Conservation (phyloP, 257 asterid species). For the Scutellaria minor region DNA sequence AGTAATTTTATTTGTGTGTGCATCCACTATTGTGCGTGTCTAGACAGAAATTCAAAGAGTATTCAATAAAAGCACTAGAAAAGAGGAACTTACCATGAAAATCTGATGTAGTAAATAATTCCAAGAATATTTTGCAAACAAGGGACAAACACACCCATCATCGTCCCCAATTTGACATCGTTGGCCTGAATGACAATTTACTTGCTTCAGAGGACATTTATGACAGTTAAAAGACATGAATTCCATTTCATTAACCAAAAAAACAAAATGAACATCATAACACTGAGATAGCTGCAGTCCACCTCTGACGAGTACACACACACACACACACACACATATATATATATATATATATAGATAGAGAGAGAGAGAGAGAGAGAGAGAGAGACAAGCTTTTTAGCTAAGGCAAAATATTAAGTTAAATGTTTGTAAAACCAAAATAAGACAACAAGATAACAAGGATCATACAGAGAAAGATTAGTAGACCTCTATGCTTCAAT, state of each 20-base stretch:
- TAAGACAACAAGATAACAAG: not conserved
- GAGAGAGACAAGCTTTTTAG: not conserved
- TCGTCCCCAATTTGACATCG: constrained; percentile 78
- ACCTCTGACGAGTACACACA: constrained; percentile 1
- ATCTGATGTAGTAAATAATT: constrained; percentile 92
- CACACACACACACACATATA: not conserved
- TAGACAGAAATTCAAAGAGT: constrained; percentile 17
- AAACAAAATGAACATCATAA: not conserved
- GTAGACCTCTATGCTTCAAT: constrained; percentile 14
- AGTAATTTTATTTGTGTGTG: not conserved
- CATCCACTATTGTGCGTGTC: constrained; percentile 13
- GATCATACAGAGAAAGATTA: constrained; percentile 6
- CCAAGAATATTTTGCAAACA: constrained; percentile 97
- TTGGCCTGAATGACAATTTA: constrained; percentile 54
- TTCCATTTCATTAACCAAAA: constrained; percentile 1
- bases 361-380: not conserved
- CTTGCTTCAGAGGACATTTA: constrained; percentile 35
- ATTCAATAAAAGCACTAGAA: constrained; percentile 20
- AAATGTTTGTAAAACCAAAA: not conserved
- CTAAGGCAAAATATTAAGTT: not conserved
- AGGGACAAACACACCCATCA: constrained; percentile 99
- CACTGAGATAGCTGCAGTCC: constrained; percentile 8
- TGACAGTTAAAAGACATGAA: constrained; percentile 14
- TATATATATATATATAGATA: too few relatives aligned
- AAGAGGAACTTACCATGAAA: constrained; percentile 72